These are phyloP conservation scores for Cladophialophora exuberans DNA, from an alignment of 2,329 filamentous ascomycete genomes.

Conservation along the genomic window DNA sequence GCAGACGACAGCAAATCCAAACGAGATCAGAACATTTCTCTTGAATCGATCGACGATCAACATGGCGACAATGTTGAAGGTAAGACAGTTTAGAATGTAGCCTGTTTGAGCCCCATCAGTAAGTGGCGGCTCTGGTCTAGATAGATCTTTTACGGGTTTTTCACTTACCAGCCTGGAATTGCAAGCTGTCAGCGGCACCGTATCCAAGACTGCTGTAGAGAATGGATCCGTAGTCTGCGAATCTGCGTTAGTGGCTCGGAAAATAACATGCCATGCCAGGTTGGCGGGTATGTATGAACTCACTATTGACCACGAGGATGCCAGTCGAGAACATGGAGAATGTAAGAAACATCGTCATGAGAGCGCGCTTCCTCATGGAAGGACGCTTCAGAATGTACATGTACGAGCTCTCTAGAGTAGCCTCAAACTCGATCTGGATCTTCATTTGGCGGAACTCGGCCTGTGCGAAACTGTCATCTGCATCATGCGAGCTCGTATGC, in stretches of 20 bases:
- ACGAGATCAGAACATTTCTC: constrained; percentile 1
- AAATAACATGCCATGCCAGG: not conserved
- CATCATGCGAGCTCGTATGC: constrained; percentile 44
- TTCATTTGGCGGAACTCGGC: constrained; percentile 43
- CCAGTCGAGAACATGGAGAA: constrained; percentile 34
- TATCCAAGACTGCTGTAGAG: constrained; percentile 52
- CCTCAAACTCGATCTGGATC: constrained; percentile 9
- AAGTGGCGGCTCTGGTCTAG: no score
- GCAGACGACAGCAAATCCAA: constrained; percentile 43
- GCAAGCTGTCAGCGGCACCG: constrained; percentile 32
- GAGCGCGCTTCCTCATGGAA: constrained; percentile 41
- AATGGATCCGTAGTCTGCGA: constrained; percentile 42
- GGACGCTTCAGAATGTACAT: constrained; percentile 44
- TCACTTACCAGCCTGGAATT: not conserved
- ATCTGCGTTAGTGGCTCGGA: not conserved
- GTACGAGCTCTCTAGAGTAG: constrained; percentile 33
- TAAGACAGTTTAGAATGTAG: constrained; percentile 12
- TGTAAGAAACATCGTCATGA: not conserved
- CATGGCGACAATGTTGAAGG: not conserved
- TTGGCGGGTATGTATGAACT: not conserved
- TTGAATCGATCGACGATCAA: constrained; percentile 14
- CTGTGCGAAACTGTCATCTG: constrained; percentile 40
- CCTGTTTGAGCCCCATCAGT: no score
- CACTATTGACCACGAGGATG: constrained; percentile 44
- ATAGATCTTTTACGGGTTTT: no score